Base-by-base conservation (phyloP, 768 basidiomycete genomes). In the Astraeus odoratus region DNA sequence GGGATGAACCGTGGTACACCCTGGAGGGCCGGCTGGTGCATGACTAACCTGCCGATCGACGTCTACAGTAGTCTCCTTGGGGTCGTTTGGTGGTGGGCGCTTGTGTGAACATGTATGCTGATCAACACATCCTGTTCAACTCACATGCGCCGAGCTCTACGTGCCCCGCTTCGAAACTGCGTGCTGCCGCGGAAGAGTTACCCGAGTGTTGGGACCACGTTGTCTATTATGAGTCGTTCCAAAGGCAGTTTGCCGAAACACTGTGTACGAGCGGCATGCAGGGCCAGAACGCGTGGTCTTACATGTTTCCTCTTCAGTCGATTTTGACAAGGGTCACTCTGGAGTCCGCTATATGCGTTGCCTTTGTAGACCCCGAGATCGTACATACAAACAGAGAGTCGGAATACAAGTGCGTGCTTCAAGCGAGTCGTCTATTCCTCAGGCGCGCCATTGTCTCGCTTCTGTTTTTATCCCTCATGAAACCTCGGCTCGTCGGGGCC, bases 341-440 rank as follows among this genome's bases (percentile, higher is more conserved):
- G n/a, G n/a, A n/a, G n/a, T n/a, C n/a, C n/a, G n/a, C n/a, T n/a
- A n/a, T n/a, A n/a, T n/a, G n/a, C n/a, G n/a, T n/a, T n/a, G n/a
- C n/a, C n/a, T n/a, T n/a, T n/a, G n/a, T n/a, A 22, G 73, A 76
- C 39, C 76, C 78, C 8, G 53, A 74, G 46, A 69, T 67, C 0
- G 77, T 79, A 2, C 80, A 72, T 51, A 68, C 75, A 16, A 66
- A 78, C 4, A 78, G 77, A 0, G 76, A 77, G 46, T 81, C 76
- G 76, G 78, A 81, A 56, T 80, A 81, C 48, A 74, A 66, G 46
- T 81, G 67, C 68, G 63, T 59, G 15, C 20, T n/a, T n/a, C 35
- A 27, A 23, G 23, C 6, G 16, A 27, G 30, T 25, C 26, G 15
- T 24, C 26, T 6, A n/a, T n/a, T n/a, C 39, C 20, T 4, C 20